phyloP scores from a whole-genome alignment of 192 early-diverging fungal genomes.

The Backusella sp. region DNA sequence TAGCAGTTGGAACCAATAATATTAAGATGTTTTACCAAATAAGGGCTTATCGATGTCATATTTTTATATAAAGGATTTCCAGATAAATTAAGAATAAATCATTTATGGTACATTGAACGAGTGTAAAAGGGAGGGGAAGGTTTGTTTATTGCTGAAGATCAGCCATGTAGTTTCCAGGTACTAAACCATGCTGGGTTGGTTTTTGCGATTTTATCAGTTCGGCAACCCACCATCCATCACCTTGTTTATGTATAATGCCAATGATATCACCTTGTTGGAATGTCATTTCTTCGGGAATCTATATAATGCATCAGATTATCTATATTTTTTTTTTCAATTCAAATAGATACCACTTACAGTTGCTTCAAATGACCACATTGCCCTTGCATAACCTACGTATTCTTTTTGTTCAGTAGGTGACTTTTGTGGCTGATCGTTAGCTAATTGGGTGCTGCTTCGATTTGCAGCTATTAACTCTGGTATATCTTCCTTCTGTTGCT shows the following conservation, averaged over 20 bases:
- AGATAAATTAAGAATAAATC: neutral
- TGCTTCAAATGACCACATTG: conserved; percentile 43
- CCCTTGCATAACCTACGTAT: conserved; percentile 17
- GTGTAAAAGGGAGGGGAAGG: neutral
- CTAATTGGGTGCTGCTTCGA: neutral
- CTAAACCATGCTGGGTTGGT: conserved; percentile 17
- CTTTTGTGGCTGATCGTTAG: neutral
- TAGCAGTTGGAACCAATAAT: neutral
- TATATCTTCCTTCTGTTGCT: neutral
- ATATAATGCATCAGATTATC: neutral
- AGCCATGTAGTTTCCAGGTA: conserved; percentile 38
- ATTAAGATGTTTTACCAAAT: neutral
- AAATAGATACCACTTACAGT: conserved; percentile 20
- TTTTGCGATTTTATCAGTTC: conserved; percentile 30
- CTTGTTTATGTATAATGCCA: conserved; percentile 41
- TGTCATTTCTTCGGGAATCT: conserved; percentile 51
- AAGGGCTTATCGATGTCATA: neutral
- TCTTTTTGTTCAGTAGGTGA: neutral
- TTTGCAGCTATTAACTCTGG: neutral
- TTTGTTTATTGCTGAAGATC: neutral
- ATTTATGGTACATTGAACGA: neutral
- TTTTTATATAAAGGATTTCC: neutral
- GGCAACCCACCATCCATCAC: conserved; percentile 63
- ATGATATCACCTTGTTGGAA: conserved; percentile 47
- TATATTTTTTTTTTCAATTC: neutral